Conservation (phyloP, 495 filamentous ascomycete species). For the Aspergillus conjunctus region DNA sequence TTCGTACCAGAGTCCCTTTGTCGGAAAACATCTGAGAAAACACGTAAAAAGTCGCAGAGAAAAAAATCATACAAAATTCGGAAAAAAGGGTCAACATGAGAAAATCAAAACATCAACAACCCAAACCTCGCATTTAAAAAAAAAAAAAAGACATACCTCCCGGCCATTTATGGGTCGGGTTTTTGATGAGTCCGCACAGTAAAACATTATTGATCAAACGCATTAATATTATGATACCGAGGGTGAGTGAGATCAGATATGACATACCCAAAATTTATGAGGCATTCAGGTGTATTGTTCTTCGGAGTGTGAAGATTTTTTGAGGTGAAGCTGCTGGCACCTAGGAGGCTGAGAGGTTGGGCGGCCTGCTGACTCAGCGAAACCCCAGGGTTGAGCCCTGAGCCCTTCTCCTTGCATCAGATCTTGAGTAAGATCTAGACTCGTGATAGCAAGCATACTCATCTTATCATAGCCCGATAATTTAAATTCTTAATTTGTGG, state of each 20-base stretch:
- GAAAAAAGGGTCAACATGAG: conserved; percentile 19
- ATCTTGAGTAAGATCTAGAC: conserved; percentile 21
- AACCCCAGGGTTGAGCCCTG: conserved; percentile 35
- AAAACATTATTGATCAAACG: conserved; percentile 14
- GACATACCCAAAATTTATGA: conserved; percentile 29
- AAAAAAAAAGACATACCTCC: neutral
- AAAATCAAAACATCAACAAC: neutral
- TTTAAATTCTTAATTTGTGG: too few relatives aligned
- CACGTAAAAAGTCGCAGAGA: conserved; percentile 18
- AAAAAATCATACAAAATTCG: conserved; percentile 16
- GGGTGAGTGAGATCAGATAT: conserved; percentile 25
- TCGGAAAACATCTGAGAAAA: conserved; percentile 29
- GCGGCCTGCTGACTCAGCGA: conserved; percentile 29
- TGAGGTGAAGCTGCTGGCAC: conserved; percentile 16
- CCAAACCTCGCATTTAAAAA: neutral
- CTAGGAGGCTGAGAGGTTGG: too few relatives aligned
- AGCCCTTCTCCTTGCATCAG: conserved; percentile 33
- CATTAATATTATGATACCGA: conserved; percentile 18
- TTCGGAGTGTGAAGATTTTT: neutral
- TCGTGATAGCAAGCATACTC: too few relatives aligned
- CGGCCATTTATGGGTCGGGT: conserved; percentile 2
- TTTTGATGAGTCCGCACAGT: conserved; percentile 7
- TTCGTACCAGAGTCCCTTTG: conserved; percentile 31
- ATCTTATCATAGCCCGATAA: too few relatives aligned
- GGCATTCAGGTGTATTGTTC: conserved; percentile 25